A percentile compares a stretch with the other conserved stretches of the same genome.
Evolutionary conservation across 495 filamentous ascomycete genomes (phyloP).

Genomic region (Hypoxylon rickii): DNA sequence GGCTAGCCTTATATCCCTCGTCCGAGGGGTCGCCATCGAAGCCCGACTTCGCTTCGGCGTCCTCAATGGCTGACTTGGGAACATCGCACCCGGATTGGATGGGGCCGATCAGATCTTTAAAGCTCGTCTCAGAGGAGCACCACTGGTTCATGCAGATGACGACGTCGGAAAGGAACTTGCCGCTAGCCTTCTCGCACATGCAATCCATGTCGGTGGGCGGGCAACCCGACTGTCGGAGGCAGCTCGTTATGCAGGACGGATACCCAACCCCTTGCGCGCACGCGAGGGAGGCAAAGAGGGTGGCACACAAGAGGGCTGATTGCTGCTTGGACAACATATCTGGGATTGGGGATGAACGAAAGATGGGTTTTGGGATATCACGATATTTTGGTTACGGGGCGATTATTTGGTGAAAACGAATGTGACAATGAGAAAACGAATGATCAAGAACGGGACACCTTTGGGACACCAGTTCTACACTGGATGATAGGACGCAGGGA

Average conservation of each 20-base stretch:
- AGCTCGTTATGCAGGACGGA: conserved; percentile 40
- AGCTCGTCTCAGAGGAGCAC: conserved; percentile 37
- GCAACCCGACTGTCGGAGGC: conserved; percentile 43
- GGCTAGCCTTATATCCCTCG: conserved; percentile 7
- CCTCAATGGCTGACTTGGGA: conserved; percentile 28
- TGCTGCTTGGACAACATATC: conserved; percentile 36
- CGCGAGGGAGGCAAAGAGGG: conserved; percentile 36
- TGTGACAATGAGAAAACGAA: too few relatives aligned
- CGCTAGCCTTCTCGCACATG: conserved; percentile 41
- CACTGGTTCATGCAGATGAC: conserved; percentile 43
- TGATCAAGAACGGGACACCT: conserved; percentile 11
- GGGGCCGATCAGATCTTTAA: conserved; percentile 35
- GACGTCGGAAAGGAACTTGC: conserved; percentile 39
- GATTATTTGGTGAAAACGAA: too few relatives aligned
- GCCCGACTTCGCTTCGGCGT: conserved; percentile 29
- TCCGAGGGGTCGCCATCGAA: conserved; percentile 21
- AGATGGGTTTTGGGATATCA: conserved; percentile 2
- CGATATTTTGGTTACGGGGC: too few relatives aligned
- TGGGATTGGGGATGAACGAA: conserved; percentile 8
- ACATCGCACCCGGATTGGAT: conserved; percentile 39
- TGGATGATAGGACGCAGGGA: conserved; percentile 9
- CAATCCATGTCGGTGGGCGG: conserved; percentile 37
- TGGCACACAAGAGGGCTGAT: conserved; percentile 27
- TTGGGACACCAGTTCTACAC: conserved; percentile 8
- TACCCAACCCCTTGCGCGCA: conserved; percentile 24